Base-by-base conservation (phyloP, 1,139 yeast species). In the Debaryomycetaceae sp. region DNA sequence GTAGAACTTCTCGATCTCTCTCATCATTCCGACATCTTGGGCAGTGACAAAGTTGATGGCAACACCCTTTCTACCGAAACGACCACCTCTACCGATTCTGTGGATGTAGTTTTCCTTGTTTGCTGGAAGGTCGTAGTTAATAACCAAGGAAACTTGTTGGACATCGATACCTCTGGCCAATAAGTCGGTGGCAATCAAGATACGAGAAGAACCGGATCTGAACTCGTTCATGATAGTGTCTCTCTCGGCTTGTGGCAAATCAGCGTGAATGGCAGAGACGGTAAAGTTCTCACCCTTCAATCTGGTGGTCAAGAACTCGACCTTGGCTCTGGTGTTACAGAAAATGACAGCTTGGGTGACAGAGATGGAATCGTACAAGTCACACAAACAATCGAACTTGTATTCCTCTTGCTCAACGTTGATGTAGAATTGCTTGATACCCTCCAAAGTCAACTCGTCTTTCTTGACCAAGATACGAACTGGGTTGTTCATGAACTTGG, bases 81-180 rank as follows among this genome's bases (percentile, higher is more conserved):
- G 93, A 80, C 99, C 99, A 80, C 97, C 96, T 82, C 99, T 88
- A 83, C 99, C 99, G 65, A 93, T 93, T 84, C 99, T 87, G 81
- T 93, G 99, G 68, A 93, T 89, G 75, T 93, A 93, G 86, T 93
- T 91, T 78, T 93, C 98, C 75, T 90, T 87, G 84, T 91, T 89
- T 66, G 90, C 80, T 62, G 99, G 99, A 72, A 93, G 81, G 72
- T 93, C 99, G 79, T 87, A 93, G 84, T 93, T 93, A 72, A 93
- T 91, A 64, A 93, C 99, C 66, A 93, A 80, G 45, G 98, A 91
- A 56, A 93, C 98, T 77, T 93, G 99, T 81, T 93, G 99, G 57
- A 93, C 97, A 78, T 93, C 99, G 63, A 93, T 91, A 85, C 99
- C 99, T 82, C 99, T 88, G 63, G 99, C 99, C 78, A 91, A 87